Evolutionary conservation across 2,329 filamentous ascomycete genomes (phyloP), one percentile per base, ranked within the genome.

Genomic region (Arthrobotrys sinensis): DNA sequence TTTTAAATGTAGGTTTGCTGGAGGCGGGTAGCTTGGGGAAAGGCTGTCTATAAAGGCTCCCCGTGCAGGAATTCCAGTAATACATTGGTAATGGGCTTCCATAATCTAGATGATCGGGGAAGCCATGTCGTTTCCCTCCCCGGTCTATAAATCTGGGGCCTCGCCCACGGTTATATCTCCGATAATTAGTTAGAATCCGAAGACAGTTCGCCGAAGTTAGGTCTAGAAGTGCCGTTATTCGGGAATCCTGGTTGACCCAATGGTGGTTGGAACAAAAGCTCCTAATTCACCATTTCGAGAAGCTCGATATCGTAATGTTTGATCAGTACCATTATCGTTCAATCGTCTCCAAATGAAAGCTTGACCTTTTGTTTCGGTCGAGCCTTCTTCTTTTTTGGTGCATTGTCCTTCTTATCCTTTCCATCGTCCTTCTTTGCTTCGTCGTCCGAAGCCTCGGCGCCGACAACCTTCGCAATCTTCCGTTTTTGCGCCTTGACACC

Each of bases 301-400:
- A 28, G 32, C 4, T 19, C 32, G 7, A 21, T 12, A 38, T 38
- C 52, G 5, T 21, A 16, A 36, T 19, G n/a, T n/a, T 16, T n/a
- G 2, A 10, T n/a, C n/a, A n/a, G n/a, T n/a, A 11, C 7, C 11
- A n/a, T 38, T 16, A 11, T n/a, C 0, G 3, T 28, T 79, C 76
- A 79, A 66, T 80, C 80, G n/a, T 80, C 75, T 21, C 77, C 77
- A 55, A 80, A 80, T 7, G 80, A 80, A 7, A 80, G 71, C 63
- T 80, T 79, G 21, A 80, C 80, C 43, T 83, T 83, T 38, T 84
- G 83, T 53, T 83, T 84, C 16, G 69, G 62, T 48, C 69, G 63
- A 8, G 77, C 57, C 32, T 77, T 76, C 62, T 76, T 75, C 50
- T 71, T 76, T 63, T 71, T 72, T 16, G 64, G 66, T 8, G 57